Base-by-base conservation (phyloP, 768 basidiomycete species). In the Obba rivulosa region DNA sequence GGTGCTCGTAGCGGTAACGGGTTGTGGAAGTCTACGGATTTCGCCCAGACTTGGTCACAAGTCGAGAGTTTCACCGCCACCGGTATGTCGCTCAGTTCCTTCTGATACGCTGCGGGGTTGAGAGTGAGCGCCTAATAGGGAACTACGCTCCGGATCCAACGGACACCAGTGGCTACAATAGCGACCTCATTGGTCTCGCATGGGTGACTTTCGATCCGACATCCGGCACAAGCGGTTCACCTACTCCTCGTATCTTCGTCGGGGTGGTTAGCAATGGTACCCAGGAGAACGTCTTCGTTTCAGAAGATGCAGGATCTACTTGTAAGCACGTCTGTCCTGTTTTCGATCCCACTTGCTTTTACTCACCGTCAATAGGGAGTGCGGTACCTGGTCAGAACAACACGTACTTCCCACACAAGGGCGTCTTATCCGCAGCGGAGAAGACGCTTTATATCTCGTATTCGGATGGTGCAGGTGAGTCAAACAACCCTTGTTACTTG, bases 141-240 rank as follows among this genome's bases (percentile, higher is more conserved):
- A 76, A 75, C 2, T 83, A 73, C 48, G 66, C 76, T 10, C 72
- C 76, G 0, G 76, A 81, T 54, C 67, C 77, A 0, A 69, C 75
- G 8, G 80, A 81, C 51, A 67, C 71, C 10, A 70, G 55, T n/a
- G 68, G 65, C 3, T 67, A 64, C 56, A 64, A 66, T 49, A 66
- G 52, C 64, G 69, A 71, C 53, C 64, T 61, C 34, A 61, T 68
- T 25, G 70, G 70, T 34, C 70, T 83, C 45, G 62, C 80, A n/a
- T 85, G 76, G 73, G 78, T 85, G 25, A 82, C 80, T 0, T 83
- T 83, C 54, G 81, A 83, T 55, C 66, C 73, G 37, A 72, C 79
- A 5, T 76, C 80, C n/a, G 79, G 80, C 5, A 64, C 69, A 2
- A 67, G 69, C 22, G 80, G 81, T 18, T 61, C 59, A 5, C 69